These are phyloP conservation scores for Trichodelitschia bisporula DNA, from an alignment of 495 filamentous ascomycete species.

Conservation along the genomic window DNA sequence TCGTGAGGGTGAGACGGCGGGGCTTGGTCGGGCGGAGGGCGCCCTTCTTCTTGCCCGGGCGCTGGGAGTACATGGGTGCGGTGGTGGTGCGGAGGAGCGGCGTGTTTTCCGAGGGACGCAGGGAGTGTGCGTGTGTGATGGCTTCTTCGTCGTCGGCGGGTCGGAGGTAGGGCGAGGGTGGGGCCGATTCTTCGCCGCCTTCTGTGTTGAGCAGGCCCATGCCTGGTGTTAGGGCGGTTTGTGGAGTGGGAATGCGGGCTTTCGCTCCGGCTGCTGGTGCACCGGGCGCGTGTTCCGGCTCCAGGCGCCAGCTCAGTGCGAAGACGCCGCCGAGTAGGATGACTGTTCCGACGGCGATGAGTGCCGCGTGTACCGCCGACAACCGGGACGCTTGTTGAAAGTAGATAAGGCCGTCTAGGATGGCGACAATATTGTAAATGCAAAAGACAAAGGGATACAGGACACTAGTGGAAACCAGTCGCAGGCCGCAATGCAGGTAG, in stretches of 20 bases:
- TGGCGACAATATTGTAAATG: slow-evolving; percentile 98
- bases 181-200: slow-evolving; percentile 5
- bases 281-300: slow-evolving; percentile 30
- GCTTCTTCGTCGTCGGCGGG: no score
- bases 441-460: slow-evolving; percentile 97
- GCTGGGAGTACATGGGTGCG: background rate
- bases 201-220: slow-evolving; percentile 22
- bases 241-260: slow-evolving; percentile 26
- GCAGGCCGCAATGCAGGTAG: slow-evolving; percentile 81
- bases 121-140: background rate
- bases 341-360: slow-evolving; percentile 69
- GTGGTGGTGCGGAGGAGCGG: background rate
- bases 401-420: slow-evolving; percentile 90
- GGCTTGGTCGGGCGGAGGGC: slow-evolving; percentile 4
- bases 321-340: slow-evolving; percentile 76
- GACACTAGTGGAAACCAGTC: slow-evolving; percentile 83
- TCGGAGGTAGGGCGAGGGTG: background rate
- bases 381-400: slow-evolving; percentile 74
- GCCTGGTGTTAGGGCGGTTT: slow-evolving; percentile 40
- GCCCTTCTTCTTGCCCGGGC: slow-evolving; percentile 1
- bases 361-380: slow-evolving; percentile 43
- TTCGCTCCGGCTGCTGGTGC: slow-evolving; percentile 8
- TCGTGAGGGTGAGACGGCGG: slow-evolving; percentile 9
- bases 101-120: background rate
- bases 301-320: slow-evolving; percentile 80